These are phyloP conservation scores for Dacryopinax primogenitus DNA, from an alignment of 768 basidiomycete species.

Conservation along the genomic window DNA sequence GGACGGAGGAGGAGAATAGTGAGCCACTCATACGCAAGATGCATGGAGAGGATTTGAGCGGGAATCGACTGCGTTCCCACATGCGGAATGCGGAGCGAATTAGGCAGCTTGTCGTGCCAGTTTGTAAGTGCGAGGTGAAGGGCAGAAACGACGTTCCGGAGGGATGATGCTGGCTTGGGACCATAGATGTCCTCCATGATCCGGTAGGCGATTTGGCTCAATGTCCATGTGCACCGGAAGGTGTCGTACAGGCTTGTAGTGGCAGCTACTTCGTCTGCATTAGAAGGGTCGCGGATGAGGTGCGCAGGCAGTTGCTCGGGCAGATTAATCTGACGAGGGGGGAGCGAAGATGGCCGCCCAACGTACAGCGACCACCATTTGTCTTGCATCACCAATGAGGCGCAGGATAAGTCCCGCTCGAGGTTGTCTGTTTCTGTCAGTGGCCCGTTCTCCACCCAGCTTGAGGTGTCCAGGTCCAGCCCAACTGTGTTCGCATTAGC, in stretches of 20 bases:
- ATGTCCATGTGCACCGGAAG: neutral
- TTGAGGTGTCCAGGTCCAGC: neutral
- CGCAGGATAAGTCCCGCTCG: slow-evolving; percentile 4
- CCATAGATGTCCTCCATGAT: slow-evolving; percentile 3
- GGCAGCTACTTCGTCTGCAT: neutral
- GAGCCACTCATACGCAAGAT: slow-evolving; percentile 46
- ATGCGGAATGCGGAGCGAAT: neutral
- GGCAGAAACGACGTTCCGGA: neutral
- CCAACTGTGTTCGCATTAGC: neutral
- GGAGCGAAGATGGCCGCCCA: slow-evolving; percentile 29
- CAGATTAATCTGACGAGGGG: neutral
- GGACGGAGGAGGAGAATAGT: slow-evolving; percentile 50
- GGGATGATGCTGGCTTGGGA: neutral
- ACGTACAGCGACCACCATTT: slow-evolving; percentile 55
- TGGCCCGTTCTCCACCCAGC: neutral
- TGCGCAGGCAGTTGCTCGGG: neutral
- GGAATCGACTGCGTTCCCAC: slow-evolving; percentile 4
- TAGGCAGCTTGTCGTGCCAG: slow-evolving; percentile 6
- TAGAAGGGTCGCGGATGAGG: neutral
- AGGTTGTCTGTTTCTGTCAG: neutral
- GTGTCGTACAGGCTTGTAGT: slow-evolving; percentile 1
- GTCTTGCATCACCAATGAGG: slow-evolving; percentile 29
- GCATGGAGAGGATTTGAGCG: slow-evolving; percentile 41
- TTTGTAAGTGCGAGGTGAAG: neutral
- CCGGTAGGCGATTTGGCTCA: neutral